Conservation (phyloP, 495 filamentous ascomycete genomes). For the Xylaria curta region DNA sequence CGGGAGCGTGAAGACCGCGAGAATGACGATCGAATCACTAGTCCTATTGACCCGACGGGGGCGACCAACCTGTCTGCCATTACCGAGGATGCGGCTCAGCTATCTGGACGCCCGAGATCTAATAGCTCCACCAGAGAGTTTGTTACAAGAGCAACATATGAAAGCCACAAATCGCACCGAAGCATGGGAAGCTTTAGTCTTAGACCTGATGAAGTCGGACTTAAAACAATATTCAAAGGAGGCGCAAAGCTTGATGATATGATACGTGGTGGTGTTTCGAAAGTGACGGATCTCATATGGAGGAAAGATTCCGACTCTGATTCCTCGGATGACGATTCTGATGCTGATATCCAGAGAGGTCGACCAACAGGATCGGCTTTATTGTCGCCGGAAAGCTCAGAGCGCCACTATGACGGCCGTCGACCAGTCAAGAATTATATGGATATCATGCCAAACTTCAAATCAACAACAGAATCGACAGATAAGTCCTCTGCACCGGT, state of each 20-base stretch:
- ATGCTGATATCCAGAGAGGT: conserved; percentile 44
- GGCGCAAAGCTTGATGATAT: conserved; percentile 54
- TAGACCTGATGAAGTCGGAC: conserved; percentile 50
- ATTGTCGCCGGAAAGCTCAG: conserved; percentile 33
- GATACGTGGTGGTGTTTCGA: conserved; percentile 55
- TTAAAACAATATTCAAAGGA: conserved; percentile 52
- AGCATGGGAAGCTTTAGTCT: conserved; percentile 46
- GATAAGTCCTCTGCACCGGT: conserved; percentile 29
- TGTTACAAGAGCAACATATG: conserved; percentile 35
- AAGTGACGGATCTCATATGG: conserved; percentile 57
- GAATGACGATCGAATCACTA: conserved; percentile 34
- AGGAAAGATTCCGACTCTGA: conserved; percentile 48
- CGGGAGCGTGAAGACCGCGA: conserved; percentile 42
- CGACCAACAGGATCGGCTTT: conserved; percentile 36
- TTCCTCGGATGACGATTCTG: conserved; percentile 51
- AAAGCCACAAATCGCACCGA: conserved; percentile 48
- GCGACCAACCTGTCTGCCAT: conserved; percentile 32
- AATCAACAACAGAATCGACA: conserved; percentile 27
- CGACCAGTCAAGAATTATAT: conserved; percentile 43
- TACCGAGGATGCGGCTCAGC: conserved; percentile 36
- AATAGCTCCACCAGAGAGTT: conserved; percentile 48
- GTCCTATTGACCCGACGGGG: conserved; percentile 32
- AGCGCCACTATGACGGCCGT: conserved; percentile 33
- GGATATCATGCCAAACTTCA: conserved; percentile 50
- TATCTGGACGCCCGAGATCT: conserved; percentile 42